Conservation (phyloP, 331 rosid species). For the Ulmus americana region DNA sequence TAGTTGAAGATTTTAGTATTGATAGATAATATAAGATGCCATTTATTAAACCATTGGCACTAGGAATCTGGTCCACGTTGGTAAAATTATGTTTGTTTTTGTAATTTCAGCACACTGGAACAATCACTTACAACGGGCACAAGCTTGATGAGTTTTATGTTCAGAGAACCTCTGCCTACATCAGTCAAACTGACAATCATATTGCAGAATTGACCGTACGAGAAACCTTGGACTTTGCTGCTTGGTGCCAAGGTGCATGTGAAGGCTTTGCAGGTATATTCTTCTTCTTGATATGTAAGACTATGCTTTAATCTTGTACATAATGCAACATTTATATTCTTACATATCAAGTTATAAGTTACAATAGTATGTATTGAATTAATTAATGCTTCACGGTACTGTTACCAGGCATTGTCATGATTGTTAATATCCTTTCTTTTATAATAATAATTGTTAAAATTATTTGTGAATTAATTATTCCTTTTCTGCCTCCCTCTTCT, state of each 20-base stretch:
- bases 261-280: constrained; percentile 58
- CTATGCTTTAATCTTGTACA: not conserved
- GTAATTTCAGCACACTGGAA: constrained; percentile 50
- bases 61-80: not conserved
- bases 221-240: constrained; percentile 84
- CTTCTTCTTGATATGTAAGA: not conserved
- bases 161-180: constrained; percentile 78
- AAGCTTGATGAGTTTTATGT: constrained; percentile 55
- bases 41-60: not conserved
- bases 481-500: not conserved
- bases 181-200: constrained; percentile 80
- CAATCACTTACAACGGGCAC: constrained; percentile 63
- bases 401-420: not conserved
- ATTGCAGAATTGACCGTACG: constrained; percentile 70
- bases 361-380: not conserved
- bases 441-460: too few species aligned
- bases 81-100: not conserved
- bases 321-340: not conserved
- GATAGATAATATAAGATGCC: not conserved
- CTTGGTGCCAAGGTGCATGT: constrained; percentile 82
- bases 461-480: constrained; percentile 2
- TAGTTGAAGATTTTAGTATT: too few species aligned
- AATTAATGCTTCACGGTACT: not conserved
- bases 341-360: not conserved
- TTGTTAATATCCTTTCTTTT: not conserved